These are phyloP conservation scores for Tilletia caries DNA, from an alignment of 1,284 basidiomycete genomes.

Conservation along the genomic window DNA sequence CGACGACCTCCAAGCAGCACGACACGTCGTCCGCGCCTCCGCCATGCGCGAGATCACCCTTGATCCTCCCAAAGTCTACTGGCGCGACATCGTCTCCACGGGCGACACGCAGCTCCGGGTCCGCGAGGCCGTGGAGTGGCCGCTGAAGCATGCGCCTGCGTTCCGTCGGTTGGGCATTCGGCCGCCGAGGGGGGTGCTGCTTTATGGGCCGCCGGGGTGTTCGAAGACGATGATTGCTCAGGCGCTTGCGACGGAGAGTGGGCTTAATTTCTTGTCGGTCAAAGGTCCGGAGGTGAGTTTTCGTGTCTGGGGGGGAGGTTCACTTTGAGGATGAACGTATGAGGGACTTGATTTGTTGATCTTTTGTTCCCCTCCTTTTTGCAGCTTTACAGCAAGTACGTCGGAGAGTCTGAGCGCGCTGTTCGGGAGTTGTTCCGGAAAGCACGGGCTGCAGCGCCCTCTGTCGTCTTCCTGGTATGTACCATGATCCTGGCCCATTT, in stretches of 20 bases:
- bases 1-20: constrained; percentile 68
- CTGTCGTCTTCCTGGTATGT: constrained; percentile 90
- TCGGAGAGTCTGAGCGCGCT: constrained; percentile 92
- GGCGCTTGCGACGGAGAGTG: constrained; percentile 89
- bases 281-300: constrained; percentile 84
- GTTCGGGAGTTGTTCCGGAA: constrained; percentile 93
- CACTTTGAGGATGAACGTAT: neutral
- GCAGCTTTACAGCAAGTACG: constrained; percentile 85
- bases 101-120: constrained; percentile 40
- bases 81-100: constrained; percentile 68
- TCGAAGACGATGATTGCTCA: constrained; percentile 93
- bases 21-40: constrained; percentile 80
- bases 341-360: neutral
- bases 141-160: constrained; percentile 75
- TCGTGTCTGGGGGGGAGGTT: too few species aligned
- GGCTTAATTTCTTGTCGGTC: constrained; percentile 94
- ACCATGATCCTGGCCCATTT: too few species aligned
- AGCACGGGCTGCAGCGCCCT: constrained; percentile 86
- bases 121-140: constrained; percentile 70
- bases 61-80: constrained; percentile 76
- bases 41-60: constrained; percentile 90
- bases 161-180: constrained; percentile 83
- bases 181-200: constrained; percentile 81
- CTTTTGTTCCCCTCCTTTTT: neutral
- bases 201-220: constrained; percentile 97